Conservation (phyloP, 2,329 filamentous ascomycete species). For the Aspergillus sp. region DNA sequence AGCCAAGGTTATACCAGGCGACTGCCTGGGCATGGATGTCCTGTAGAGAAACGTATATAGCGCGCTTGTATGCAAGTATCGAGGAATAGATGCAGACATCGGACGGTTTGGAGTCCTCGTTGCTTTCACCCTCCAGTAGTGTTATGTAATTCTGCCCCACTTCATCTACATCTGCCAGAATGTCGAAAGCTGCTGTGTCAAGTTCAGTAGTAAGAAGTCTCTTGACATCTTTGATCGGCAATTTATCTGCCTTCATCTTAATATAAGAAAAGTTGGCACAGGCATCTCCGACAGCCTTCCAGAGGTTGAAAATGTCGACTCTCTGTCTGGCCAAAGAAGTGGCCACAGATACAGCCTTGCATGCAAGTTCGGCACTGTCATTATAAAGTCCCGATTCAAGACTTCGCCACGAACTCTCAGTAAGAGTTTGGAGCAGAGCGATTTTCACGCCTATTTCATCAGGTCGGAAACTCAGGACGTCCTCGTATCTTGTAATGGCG, state of each 20-base stretch:
- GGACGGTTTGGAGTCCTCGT: slow-evolving; percentile 30
- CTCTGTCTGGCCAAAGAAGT: slow-evolving; percentile 56
- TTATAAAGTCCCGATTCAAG: slow-evolving; percentile 83
- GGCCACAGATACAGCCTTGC: slow-evolving; percentile 65
- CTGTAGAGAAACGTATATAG: slow-evolving; percentile 65
- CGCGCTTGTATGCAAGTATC: slow-evolving; percentile 82
- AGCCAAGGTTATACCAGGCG: slow-evolving; percentile 95
- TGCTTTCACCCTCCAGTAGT: slow-evolving; percentile 26
- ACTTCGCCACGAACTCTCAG: slow-evolving; percentile 73
- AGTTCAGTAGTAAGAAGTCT: slow-evolving; percentile 54
- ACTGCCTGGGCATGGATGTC: slow-evolving; percentile 87
- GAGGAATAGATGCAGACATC: slow-evolving; percentile 62
- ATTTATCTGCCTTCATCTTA: slow-evolving; percentile 59
- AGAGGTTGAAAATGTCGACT: slow-evolving; percentile 80
- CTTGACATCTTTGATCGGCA: slow-evolving; percentile 56
- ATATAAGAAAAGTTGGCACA: slow-evolving; percentile 79
- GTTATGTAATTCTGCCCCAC: slow-evolving; percentile 42
- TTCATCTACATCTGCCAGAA: slow-evolving; percentile 66
- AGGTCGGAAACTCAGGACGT: slow-evolving; percentile 63
- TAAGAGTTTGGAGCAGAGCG: slow-evolving; percentile 79
- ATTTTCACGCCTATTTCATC: slow-evolving; percentile 82
- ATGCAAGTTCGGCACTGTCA: slow-evolving; percentile 68
- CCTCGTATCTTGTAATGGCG: slow-evolving; percentile 70
- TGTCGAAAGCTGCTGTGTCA: slow-evolving; percentile 50
- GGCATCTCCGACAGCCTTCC: slow-evolving; percentile 88